Evolutionary conservation across 306 rosid species (phyloP).

Genomic region (Fragaria ananassa): DNA sequence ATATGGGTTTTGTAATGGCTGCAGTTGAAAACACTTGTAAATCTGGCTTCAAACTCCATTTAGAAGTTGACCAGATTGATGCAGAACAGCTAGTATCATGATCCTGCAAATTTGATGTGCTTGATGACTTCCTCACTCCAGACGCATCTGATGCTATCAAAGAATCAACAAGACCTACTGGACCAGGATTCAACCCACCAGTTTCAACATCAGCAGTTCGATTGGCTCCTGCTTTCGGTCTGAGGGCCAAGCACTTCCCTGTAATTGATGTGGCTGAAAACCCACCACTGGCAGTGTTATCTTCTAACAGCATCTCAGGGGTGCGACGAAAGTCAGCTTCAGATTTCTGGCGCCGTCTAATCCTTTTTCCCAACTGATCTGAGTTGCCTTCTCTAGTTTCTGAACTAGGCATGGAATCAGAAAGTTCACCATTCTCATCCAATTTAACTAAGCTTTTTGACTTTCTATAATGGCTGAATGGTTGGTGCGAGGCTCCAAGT

Average conservation of each 20-base stretch:
- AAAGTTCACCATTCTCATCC: slow-evolving; percentile 50
- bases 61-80: slow-evolving; percentile 62
- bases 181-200: slow-evolving; percentile 37
- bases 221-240: slow-evolving; percentile 50
- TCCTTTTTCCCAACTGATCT: slow-evolving; percentile 43
- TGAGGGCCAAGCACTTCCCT: slow-evolving; percentile 69
- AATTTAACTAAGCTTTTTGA: slow-evolving; percentile 58
- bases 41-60: slow-evolving; percentile 75
- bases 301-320: slow-evolving; percentile 63
- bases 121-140: slow-evolving; percentile 75
- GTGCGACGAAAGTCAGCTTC: slow-evolving; percentile 52
- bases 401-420: slow-evolving; percentile 13
- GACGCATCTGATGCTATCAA: slow-evolving; percentile 34
- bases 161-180: slow-evolving; percentile 45
- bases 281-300: slow-evolving; percentile 41
- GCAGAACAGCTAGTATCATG: slow-evolving; percentile 46
- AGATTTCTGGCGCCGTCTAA: slow-evolving; percentile 66
- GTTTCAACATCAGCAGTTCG: slow-evolving; percentile 52
- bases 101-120: slow-evolving; percentile 79
- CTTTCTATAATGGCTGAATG: slow-evolving; percentile 44
- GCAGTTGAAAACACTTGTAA: slow-evolving; percentile 58
- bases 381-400: slow-evolving; percentile 39
- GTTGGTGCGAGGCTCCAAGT: slow-evolving; percentile 21
- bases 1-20: slow-evolving; percentile 62
- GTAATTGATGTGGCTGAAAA: slow-evolving; percentile 53